Evolutionary conservation across 2,329 filamentous ascomycete genomes (phyloP).

Genomic region (Fusarium sp.): DNA sequence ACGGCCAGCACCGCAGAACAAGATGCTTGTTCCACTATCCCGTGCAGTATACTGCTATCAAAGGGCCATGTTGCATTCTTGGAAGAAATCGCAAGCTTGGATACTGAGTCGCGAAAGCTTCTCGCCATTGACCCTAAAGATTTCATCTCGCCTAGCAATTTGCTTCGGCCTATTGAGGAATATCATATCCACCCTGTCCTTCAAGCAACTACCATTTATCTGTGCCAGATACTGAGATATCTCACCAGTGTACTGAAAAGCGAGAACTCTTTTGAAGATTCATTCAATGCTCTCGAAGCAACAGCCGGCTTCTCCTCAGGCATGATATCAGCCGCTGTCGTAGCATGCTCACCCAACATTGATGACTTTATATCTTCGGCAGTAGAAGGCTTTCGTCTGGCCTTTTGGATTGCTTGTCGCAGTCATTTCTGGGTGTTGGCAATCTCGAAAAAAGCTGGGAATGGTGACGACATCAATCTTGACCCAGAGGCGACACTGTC

Average conservation of each 20-base stretch:
- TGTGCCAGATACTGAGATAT: background rate
- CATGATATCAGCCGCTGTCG: background rate
- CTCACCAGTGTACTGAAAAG: background rate
- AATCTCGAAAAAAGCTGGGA: background rate
- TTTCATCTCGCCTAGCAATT: background rate
- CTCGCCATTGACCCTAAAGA: background rate
- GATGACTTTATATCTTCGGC: background rate
- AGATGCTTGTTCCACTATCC: background rate
- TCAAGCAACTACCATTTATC: background rate
- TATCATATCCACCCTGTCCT: background rate
- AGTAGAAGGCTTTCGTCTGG: background rate
- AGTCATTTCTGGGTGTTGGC: background rate
- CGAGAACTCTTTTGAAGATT: background rate
- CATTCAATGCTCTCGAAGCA: background rate
- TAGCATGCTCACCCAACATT: background rate
- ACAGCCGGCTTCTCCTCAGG: slow-evolving; percentile 1
- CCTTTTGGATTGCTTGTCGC: background rate
- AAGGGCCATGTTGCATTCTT: background rate
- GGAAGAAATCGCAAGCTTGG: background rate
- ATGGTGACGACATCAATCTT: too few relatives aligned
- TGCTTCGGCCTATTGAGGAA: background rate
- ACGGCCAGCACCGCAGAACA: background rate
- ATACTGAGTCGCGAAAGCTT: background rate
- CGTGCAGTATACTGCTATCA: background rate
- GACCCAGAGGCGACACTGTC: background rate